phyloP scores from a whole-genome alignment of 2,329 filamentous ascomycete genomes.

The Epichloe sibirici region DNA sequence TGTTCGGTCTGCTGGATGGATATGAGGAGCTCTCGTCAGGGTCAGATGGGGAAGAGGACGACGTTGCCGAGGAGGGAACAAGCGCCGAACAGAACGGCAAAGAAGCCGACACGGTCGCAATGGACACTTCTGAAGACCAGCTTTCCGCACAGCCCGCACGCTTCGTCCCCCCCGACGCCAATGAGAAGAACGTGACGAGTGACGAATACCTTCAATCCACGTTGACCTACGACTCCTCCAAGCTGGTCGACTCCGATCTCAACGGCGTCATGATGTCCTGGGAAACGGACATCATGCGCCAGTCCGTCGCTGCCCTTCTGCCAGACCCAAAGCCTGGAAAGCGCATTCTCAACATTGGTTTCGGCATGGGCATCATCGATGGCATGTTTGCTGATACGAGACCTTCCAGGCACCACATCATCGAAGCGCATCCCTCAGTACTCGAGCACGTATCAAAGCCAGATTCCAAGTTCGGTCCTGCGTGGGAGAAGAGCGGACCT shows the following conservation, averaged over 20 bases:
- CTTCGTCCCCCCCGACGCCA: slow-evolving; percentile 23
- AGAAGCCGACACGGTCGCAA: slow-evolving; percentile 15
- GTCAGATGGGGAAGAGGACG: slow-evolving; percentile 36
- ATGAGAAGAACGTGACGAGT: slow-evolving; percentile 43
- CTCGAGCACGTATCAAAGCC: slow-evolving; percentile 46
- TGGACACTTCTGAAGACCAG: slow-evolving; percentile 15
- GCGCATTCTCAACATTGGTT: slow-evolving; percentile 72
- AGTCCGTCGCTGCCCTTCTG: slow-evolving; percentile 57
- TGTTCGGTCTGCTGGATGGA: slow-evolving; percentile 69
- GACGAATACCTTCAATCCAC: slow-evolving; percentile 56
- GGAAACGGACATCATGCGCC: slow-evolving; percentile 78
- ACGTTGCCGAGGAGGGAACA: slow-evolving; percentile 25
- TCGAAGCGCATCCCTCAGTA: slow-evolving; percentile 74
- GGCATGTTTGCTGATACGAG: slow-evolving; percentile 56
- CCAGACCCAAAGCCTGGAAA: slow-evolving; percentile 36
- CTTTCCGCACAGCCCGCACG: slow-evolving; percentile 7
- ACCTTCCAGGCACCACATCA: slow-evolving; percentile 65
- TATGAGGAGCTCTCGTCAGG: slow-evolving; percentile 61
- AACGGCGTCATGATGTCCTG: slow-evolving; percentile 94
- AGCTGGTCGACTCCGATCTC: slow-evolving; percentile 58
- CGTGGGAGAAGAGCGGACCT: slow-evolving; percentile 43
- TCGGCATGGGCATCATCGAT: slow-evolving; percentile 86
- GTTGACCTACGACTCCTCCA: slow-evolving; percentile 51
- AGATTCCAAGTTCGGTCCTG: slow-evolving; percentile 38
- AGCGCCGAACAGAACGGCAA: slow-evolving; percentile 13